phyloP scores from a whole-genome alignment of 345 rosid genomes.

The Bruguiera parviflora region DNA sequence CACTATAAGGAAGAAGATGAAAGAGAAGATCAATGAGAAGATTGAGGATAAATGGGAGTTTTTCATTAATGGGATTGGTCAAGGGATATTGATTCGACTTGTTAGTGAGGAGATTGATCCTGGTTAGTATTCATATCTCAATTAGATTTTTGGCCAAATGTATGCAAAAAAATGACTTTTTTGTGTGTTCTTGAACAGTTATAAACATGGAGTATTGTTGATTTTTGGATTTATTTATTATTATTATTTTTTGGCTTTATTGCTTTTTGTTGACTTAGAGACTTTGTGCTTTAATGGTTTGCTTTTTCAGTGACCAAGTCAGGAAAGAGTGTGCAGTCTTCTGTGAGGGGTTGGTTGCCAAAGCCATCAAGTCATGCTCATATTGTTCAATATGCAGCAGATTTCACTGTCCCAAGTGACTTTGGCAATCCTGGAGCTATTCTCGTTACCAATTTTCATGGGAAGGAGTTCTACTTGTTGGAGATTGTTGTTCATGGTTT shows the following conservation, averaged over 20 bases:
- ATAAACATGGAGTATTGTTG: background rate
- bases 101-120: conserved; percentile 79
- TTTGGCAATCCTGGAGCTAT: conserved; percentile 84
- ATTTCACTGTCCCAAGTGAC: conserved; percentile 55
- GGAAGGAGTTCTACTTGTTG: conserved; percentile 64
- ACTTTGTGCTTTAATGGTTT: conserved; percentile 5
- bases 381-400: conserved; percentile 61
- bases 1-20: conserved; percentile 72
- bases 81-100: conserved; percentile 74
- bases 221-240: background rate
- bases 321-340: conserved; percentile 55
- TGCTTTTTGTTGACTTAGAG: background rate
- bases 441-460: conserved; percentile 63
- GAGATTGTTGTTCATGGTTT: conserved; percentile 69
- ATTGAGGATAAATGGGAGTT: conserved; percentile 66
- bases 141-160: background rate
- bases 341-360: conserved; percentile 65
- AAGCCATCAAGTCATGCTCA: conserved; percentile 43
- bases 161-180: background rate
- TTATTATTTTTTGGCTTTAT: background rate
- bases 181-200: background rate
- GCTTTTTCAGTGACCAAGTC: conserved; percentile 53
- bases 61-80: conserved; percentile 70
- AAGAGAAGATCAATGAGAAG: conserved; percentile 65
- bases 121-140: conserved; percentile 39